phyloP scores from a whole-genome alignment of 306 rosid genomes.

The Ziziphus jujuba region DNA sequence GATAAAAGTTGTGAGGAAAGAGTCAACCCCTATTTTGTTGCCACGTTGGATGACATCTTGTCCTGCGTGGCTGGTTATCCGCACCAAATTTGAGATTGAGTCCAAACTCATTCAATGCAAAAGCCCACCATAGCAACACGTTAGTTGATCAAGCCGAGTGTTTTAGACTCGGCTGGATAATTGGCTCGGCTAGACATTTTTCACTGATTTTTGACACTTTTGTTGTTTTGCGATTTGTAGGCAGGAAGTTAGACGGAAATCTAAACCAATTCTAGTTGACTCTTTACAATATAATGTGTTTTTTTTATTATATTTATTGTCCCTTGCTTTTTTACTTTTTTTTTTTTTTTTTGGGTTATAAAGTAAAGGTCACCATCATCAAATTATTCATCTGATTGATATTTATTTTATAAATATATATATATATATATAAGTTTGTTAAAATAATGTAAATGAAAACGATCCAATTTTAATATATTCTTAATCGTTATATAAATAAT shows the following conservation, averaged over 20 bases:
- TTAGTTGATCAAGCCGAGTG: constrained; percentile 19
- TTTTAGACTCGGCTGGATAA: constrained; percentile 7
- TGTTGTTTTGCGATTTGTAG: background rate
- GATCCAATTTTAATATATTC: too few species aligned
- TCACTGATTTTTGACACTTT: too few species aligned
- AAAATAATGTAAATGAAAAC: too few species aligned
- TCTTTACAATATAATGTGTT: background rate
- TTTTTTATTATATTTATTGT: background rate
- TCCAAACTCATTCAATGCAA: constrained; percentile 6
- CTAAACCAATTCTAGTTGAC: background rate
- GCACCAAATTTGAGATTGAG: background rate
- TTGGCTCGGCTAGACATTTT: constrained; percentile 21
- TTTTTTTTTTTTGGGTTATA: too few species aligned
- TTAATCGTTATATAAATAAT: too few species aligned
- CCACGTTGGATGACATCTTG: constrained; percentile 34
- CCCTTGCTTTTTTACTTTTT: too few species aligned
- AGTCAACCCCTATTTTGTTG: constrained; percentile 40
- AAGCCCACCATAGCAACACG: too few species aligned
- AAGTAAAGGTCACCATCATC: too few species aligned
- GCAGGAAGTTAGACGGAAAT: too few species aligned
- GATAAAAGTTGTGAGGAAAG: constrained; percentile 11
- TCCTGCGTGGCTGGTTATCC: constrained; percentile 36
- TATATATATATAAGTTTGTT: too few species aligned
- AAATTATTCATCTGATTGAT: too few species aligned
- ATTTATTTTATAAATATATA: too few species aligned